phyloP scores from a whole-genome alignment of 1,284 basidiomycete genomes.

The Ganoderma resinaceum region DNA sequence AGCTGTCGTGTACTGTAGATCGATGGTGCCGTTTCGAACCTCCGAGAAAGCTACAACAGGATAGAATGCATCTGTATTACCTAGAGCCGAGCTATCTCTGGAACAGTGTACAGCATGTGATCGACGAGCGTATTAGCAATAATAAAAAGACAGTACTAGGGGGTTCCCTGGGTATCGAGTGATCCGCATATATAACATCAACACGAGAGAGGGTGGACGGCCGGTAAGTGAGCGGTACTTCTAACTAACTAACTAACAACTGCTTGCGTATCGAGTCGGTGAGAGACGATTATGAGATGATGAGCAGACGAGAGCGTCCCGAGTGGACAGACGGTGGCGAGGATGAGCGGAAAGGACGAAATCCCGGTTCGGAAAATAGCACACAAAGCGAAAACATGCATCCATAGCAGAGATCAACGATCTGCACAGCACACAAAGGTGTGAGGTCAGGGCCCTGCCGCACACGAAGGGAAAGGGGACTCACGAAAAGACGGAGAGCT shows the following conservation, averaged over 20 bases:
- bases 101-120: slow-evolving; percentile 15
- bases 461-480: neutral
- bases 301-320: neutral
- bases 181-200: slow-evolving; percentile 22
- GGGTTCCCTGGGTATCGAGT: slow-evolving; percentile 9
- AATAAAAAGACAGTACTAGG: slow-evolving; percentile 22
- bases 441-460: neutral
- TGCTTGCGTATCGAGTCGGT: slow-evolving; percentile 13
- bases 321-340: neutral
- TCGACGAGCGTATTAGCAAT: slow-evolving; percentile 31
- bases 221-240: slow-evolving; percentile 16
- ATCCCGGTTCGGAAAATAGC: slow-evolving; percentile 17
- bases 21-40: neutral
- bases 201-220: neutral
- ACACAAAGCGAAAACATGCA: slow-evolving; percentile 34
- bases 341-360: neutral
- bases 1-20: neutral
- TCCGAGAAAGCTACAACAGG: neutral
- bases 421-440: neutral
- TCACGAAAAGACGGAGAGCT: slow-evolving; percentile 23
- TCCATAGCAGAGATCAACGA: slow-evolving; percentile 31
- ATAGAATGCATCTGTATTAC: slow-evolving; percentile 2
- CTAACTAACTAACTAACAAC: slow-evolving; percentile 17
- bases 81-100: neutral
- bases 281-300: slow-evolving; percentile 4